phyloP scores from a whole-genome alignment of 768 basidiomycete species.

The Tubosaeta sp. region DNA sequence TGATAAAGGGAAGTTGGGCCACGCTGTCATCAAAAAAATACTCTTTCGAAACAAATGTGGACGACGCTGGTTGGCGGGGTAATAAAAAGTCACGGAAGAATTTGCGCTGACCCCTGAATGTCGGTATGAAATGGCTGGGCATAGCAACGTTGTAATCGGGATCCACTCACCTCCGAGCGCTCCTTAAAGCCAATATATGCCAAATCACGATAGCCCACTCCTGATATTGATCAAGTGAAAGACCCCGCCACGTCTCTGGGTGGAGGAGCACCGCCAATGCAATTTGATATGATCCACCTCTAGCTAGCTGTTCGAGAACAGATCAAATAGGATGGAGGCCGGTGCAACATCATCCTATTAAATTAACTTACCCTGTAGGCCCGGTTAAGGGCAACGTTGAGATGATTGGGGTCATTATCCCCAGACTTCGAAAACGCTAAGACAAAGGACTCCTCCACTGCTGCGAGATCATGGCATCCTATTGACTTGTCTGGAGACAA shows the following conservation, averaged over 20 bases:
- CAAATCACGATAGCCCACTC: conserved; percentile 75
- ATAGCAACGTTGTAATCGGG: conserved; percentile 1
- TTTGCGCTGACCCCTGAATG: conserved; percentile 53
- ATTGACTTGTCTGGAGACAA: conserved; percentile 7
- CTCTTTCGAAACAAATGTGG: conserved; percentile 49
- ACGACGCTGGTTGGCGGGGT: conserved; percentile 51
- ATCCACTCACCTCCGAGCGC: conserved; percentile 57
- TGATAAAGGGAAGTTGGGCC: conserved; percentile 34
- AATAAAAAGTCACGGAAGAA: conserved; percentile 63
- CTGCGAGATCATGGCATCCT: conserved; percentile 68
- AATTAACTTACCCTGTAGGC: conserved; percentile 55
- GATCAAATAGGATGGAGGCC: conserved; percentile 7
- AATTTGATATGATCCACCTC: conserved; percentile 63
- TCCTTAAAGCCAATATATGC: conserved; percentile 67
- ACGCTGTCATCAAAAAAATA: conserved; percentile 47
- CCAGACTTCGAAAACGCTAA: conserved; percentile 59
- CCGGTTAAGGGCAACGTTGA: conserved; percentile 59
- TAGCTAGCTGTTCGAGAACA: conserved; percentile 47
- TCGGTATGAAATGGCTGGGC: conserved; percentile 10
- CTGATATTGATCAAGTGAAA: conserved; percentile 61
- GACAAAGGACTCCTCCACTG: conserved; percentile 66
- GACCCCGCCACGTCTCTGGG: conserved; percentile 64
- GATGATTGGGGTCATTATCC: conserved; percentile 55
- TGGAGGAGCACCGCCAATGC: conserved; percentile 62
- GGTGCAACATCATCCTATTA: neutral